Evolutionary conservation across 768 basidiomycete species (phyloP), one percentile per base, ranked within the genome.

Genomic region (Kwoniella sp.): DNA sequence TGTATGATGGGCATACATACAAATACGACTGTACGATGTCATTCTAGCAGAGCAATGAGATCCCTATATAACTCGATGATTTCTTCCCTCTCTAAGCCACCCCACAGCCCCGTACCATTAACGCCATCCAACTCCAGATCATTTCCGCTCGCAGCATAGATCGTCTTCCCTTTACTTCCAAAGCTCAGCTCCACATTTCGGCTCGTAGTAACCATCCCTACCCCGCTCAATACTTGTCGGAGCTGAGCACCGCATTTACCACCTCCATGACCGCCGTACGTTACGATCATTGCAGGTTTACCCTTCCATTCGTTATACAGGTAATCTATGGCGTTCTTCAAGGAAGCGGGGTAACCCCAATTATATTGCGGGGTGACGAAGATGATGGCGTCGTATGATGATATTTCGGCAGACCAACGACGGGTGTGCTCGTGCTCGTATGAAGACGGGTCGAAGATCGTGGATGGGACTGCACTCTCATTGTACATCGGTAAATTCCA

Each of bases 281-380:
- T 78, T 40, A 82, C 63, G 49, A 83, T 59, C 22, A 69, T 29
- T 21, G 77, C 77, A 0, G 81, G 80, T 69, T 81, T 80, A 4
- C 64, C 75, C 2, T 30, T 47, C 81, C 81, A 83, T 63, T 83
- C 82, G 65, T 74, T 63, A 71, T 77, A 83, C 25, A 83, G 71
- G 50, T 81, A 80, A 68, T 83, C 82, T 49, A 83, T 55, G 17
- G 80, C 76, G 65, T 81, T 81, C 70, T 83, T 83, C 53, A 83
- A 70, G 47, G 75, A 66, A 13, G 78, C 82, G 12, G 82, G 81
- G 70, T 78, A 77, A 2, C 78, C 74, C 70, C 81, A 79, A 71
- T 83, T 83, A 73, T 82, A 82, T 68, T 83, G 82, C 21, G 82
- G 81, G 1, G 80, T 72, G 63, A 83, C 54, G 61, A 83, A 66